phyloP scores from a whole-genome alignment of 441 rosid species.

The Biscutella laevigata region DNA sequence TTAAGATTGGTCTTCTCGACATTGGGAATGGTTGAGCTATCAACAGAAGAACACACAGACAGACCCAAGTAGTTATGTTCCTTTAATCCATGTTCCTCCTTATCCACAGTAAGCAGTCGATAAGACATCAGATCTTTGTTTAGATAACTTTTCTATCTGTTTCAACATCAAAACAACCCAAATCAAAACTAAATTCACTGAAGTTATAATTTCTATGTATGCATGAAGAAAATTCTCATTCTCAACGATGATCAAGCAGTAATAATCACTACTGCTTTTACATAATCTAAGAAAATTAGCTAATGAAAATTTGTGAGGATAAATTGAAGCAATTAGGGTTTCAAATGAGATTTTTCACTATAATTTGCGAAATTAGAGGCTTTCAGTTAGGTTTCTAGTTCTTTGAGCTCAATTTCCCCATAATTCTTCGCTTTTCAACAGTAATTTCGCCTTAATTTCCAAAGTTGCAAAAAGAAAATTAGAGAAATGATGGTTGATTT shows the following conservation, averaged over 20 bases:
- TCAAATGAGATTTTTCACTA: background rate
- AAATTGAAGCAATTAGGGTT: no score
- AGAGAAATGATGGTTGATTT: background rate
- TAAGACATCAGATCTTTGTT: constrained; percentile 40
- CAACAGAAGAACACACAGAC: constrained; percentile 41
- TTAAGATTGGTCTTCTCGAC: constrained; percentile 35
- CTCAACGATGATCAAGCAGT: no score
- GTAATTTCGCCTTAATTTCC: no score
- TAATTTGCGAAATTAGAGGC: background rate
- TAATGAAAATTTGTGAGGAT: no score
- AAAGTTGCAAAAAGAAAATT: no score
- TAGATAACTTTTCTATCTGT: constrained; percentile 6
- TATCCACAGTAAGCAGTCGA: constrained; percentile 46
- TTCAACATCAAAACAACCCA: background rate
- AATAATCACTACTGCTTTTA: no score
- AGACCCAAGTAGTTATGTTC: constrained; percentile 54
- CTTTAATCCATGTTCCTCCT: constrained; percentile 34
- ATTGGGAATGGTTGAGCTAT: constrained; percentile 30
- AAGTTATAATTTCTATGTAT: background rate
- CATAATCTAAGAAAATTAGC: no score
- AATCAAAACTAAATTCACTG: background rate
- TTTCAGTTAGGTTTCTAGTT: background rate
- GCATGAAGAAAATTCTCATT: constrained; percentile 7
- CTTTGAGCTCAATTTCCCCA: background rate
- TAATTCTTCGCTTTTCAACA: background rate